Base-by-base conservation (phyloP, 345 rosid genomes). In the Salix purpurea region DNA sequence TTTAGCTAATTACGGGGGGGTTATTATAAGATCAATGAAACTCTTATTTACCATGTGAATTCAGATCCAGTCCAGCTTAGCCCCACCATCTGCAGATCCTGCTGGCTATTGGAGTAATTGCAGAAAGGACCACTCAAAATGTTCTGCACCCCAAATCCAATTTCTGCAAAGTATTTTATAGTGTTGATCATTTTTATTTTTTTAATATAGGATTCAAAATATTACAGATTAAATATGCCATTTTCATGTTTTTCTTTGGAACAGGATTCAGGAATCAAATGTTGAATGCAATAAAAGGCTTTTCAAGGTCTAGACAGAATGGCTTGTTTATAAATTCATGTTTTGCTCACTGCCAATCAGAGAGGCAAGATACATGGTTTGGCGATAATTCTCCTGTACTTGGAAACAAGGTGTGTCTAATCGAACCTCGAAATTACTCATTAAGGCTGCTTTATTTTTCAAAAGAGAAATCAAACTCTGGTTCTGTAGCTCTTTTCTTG, bases 321-420 rank as follows among this genome's bases (percentile, higher is more conserved):
- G 98, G 99, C 16, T 68, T 91, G 65, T 96, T 94, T 79, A 89
- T 96, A 82, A 96, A 96, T 75, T 96, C 99, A 3, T 94, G 97
- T 74, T 96, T 96, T 58, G 92, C 97, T 81, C 99, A 96, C 75
- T 96, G 97, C 87, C 98, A 96, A 83, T 79, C 97, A 7, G 99
- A 96, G 84, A 90, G 95, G 77, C 98, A 91, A 80, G 97, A 96
- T 71, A 92, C 99, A 44, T 96, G 99, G 99, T 94, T 92, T 18
- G 91, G 95, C 0, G 91, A 91, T 48, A 73, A 91, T 85, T 92
- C 99, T 78, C 99, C 97, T 14, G 86, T 87, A 64, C 81, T 91
- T 6, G 83, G 85, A 37, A 89, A 87, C 78, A 94, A 90, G 97
- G 99, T 96, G 84, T 66, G 74, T 67, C 40, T 75, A 67, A 44